Conservation (phyloP, 768 basidiomycete species). For the Coprinellus micaceus region DNA sequence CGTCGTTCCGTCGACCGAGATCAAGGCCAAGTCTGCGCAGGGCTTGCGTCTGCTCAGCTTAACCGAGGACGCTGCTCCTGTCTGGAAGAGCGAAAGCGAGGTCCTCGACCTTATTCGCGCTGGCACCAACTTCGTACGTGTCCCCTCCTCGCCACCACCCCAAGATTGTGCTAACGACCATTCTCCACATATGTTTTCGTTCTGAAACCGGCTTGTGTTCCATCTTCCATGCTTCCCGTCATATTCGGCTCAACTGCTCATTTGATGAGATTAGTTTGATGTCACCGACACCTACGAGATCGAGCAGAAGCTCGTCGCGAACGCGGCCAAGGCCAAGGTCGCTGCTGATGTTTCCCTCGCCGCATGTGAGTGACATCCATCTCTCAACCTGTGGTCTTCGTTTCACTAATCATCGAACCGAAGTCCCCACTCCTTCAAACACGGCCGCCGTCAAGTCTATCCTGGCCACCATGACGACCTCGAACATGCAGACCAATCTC, state of each 20-base stretch:
- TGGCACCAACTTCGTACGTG: constrained; percentile 33
- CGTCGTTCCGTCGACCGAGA: constrained; percentile 31
- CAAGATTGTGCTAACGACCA: background rate
- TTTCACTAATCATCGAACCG: background rate
- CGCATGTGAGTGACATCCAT: constrained; percentile 23
- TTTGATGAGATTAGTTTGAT: constrained; percentile 30
- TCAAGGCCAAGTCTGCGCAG: constrained; percentile 29
- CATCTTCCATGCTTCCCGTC: background rate
- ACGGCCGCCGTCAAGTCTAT: constrained; percentile 25
- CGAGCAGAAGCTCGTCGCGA: constrained; percentile 20
- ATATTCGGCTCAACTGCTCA: background rate
- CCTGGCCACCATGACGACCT: constrained; percentile 24
- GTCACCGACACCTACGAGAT: constrained; percentile 37
- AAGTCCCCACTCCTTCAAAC: constrained; percentile 32
- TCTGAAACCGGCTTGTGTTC: background rate
- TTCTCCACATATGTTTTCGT: background rate
- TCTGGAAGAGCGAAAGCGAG: constrained; percentile 40
- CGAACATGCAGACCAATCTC: constrained; percentile 35
- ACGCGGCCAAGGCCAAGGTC: constrained; percentile 12
- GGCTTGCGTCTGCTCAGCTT: constrained; percentile 36
- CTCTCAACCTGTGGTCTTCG: background rate
- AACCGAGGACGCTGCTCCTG: constrained; percentile 31
- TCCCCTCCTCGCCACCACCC: background rate
- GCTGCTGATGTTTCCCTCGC: constrained; percentile 21
- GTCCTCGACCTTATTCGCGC: constrained; percentile 32